Conservation (phyloP, 1,139 yeast species). For the Yamadazyma aaseri region DNA sequence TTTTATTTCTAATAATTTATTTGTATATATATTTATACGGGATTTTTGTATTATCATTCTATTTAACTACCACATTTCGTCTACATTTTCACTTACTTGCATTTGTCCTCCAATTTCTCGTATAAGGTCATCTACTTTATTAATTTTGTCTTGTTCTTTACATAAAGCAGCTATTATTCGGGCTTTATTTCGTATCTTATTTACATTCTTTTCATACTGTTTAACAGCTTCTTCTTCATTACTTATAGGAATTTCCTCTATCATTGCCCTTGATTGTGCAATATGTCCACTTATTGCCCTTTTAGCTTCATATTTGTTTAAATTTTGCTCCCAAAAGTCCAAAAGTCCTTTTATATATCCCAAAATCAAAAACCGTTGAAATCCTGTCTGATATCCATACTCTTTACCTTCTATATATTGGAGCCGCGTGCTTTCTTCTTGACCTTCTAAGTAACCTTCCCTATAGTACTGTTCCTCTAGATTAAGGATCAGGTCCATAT, state of each 20-base stretch:
- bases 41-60: neutral
- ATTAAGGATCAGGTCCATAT: slow-evolving; percentile 49
- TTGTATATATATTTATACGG: neutral
- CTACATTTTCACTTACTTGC: slow-evolving; percentile 39
- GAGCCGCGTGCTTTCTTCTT: slow-evolving; percentile 36
- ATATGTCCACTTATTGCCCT: slow-evolving; percentile 27
- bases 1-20: slow-evolving; percentile 20
- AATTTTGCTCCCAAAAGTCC: slow-evolving; percentile 31
- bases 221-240: slow-evolving; percentile 51
- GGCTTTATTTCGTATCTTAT: slow-evolving; percentile 52
- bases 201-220: slow-evolving; percentile 41
- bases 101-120: slow-evolving; percentile 40
- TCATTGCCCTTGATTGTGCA: slow-evolving; percentile 23
- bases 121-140: slow-evolving; percentile 32
- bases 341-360: slow-evolving; percentile 64
- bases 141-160: slow-evolving; percentile 35
- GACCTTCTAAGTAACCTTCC: slow-evolving; percentile 63
- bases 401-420: slow-evolving; percentile 68
- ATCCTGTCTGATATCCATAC: slow-evolving; percentile 78
- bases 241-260: slow-evolving; percentile 25
- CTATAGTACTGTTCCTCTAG: slow-evolving; percentile 58
- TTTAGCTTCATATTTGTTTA: slow-evolving; percentile 16
- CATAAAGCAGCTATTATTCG: slow-evolving; percentile 41
- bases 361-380: slow-evolving; percentile 61
- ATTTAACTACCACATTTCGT: slow-evolving; percentile 43